Evolutionary conservation across 441 rosid species (phyloP).

Genomic region (Jatropha multifida): DNA sequence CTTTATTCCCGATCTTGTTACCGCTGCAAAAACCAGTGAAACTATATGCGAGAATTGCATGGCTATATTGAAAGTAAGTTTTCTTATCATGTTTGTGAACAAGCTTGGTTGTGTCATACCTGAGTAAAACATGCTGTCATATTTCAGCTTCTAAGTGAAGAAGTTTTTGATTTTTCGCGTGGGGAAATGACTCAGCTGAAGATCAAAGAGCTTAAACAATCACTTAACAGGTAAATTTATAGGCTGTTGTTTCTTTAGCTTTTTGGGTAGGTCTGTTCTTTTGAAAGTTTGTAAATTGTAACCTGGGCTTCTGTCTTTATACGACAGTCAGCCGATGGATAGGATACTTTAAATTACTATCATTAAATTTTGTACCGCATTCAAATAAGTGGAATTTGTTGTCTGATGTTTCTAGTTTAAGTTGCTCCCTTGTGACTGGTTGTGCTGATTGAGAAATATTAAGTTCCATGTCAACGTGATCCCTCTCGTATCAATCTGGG

Average conservation of each 20-base stretch:
- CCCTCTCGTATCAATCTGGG: not conserved
- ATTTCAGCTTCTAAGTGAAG: slow-evolving; percentile 94
- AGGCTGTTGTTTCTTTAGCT: not conserved
- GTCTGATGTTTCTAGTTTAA: not conserved
- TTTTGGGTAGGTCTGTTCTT: not conserved
- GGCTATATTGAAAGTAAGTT: slow-evolving; percentile 88
- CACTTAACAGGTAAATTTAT: slow-evolving; percentile 71
- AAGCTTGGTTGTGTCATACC: not conserved
- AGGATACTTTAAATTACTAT: not conserved
- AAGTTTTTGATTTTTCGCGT: slow-evolving; percentile 99
- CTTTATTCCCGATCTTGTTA: slow-evolving; percentile 99
- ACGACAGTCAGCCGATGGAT: not conserved
- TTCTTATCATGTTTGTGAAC: slow-evolving; percentile 2
- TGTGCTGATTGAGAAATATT: not conserved
- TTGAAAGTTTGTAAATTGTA: not conserved
- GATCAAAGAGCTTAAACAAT: slow-evolving; percentile 98
- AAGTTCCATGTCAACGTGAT: not conserved
- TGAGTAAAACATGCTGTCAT: slow-evolving; percentile 25
- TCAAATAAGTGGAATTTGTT: not conserved
- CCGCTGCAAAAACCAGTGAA: slow-evolving; percentile 99
- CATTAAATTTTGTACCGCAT: not conserved
- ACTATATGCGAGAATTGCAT: slow-evolving; percentile 99
- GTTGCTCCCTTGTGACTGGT: not conserved
- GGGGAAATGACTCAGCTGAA: slow-evolving; percentile 99
- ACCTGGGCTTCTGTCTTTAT: not conserved